phyloP scores from a whole-genome alignment of 2,329 filamentous ascomycete species.

The Pyrenochaeta sp. region DNA sequence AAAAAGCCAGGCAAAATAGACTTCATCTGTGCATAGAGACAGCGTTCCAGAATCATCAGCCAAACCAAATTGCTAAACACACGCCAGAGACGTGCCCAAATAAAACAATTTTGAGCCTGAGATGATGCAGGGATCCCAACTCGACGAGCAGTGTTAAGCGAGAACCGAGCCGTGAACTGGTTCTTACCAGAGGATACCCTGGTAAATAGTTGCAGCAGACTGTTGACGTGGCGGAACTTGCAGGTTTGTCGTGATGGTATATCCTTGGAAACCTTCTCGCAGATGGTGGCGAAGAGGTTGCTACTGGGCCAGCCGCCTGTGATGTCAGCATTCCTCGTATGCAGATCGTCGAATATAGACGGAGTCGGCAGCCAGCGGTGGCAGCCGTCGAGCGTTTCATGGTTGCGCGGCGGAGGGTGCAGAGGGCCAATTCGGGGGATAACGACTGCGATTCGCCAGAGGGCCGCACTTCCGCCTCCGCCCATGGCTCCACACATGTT shows the following conservation, averaged over 20 bases:
- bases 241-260: constrained; percentile 1
- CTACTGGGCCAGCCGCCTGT: constrained; percentile 2
- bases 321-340: constrained; percentile 1
- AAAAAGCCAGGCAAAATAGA: too few relatives aligned
- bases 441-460: constrained; percentile 21
- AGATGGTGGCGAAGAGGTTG: neutral
- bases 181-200: constrained; percentile 5
- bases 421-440: constrained; percentile 19
- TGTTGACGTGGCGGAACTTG: constrained; percentile 19
- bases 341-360: constrained; percentile 10
- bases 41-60: too few relatives aligned
- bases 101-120: constrained; percentile 6
- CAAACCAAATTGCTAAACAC: too few relatives aligned
- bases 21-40: too few relatives aligned
- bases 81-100: too few relatives aligned
- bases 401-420: constrained; percentile 13
- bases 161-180: neutral
- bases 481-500: constrained; percentile 16
- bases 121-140: neutral
- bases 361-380: constrained; percentile 9
- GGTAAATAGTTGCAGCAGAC: constrained; percentile 15
- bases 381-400: constrained; percentile 10
- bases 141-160: neutral
- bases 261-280: neutral
- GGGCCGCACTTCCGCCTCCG: constrained; percentile 19